These are phyloP conservation scores for Cordia subcordata DNA, from an alignment of 257 asterid genomes.

Conservation along the genomic window DNA sequence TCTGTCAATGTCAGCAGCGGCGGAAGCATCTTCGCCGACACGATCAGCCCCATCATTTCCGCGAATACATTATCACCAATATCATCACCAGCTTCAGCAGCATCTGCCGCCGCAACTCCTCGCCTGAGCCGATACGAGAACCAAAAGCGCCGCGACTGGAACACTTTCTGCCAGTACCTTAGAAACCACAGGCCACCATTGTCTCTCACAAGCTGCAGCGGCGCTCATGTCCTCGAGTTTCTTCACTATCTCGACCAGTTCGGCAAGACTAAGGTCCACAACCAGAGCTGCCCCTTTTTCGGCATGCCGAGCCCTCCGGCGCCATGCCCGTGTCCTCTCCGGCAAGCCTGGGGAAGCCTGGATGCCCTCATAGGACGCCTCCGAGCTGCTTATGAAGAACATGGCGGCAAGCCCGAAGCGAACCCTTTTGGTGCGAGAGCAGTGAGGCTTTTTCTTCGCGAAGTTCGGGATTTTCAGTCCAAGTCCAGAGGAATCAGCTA, in stretches of 20 bases:
- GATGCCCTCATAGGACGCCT: constrained; percentile 41
- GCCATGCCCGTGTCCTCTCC: constrained; percentile 31
- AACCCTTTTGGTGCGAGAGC: constrained; percentile 36
- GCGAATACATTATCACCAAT: neutral
- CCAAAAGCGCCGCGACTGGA: constrained; percentile 43
- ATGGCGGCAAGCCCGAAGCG: constrained; percentile 33
- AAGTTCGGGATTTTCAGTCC: constrained; percentile 41
- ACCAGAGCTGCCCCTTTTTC: constrained; percentile 32
- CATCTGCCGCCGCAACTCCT: neutral
- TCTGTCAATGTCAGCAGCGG: constrained; percentile 5
- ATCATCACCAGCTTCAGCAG: neutral
- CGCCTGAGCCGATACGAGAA: constrained; percentile 31
- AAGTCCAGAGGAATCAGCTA: constrained; percentile 43
- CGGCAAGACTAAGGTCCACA: constrained; percentile 38
- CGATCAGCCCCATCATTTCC: neutral
- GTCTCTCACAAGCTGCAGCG: constrained; percentile 17
- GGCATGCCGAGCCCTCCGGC: constrained; percentile 30
- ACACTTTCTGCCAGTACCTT: constrained; percentile 35
- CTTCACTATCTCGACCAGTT: constrained; percentile 36
- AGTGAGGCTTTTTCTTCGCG: constrained; percentile 32
- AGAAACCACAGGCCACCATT: constrained; percentile 29
- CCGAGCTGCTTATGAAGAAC: constrained; percentile 40
- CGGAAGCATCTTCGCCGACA: neutral
- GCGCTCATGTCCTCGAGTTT: constrained; percentile 31
- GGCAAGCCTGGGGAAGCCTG: constrained; percentile 45